Conservation (phyloP, 2,329 filamentous ascomycete species). For the Neonectria magnoliae region DNA sequence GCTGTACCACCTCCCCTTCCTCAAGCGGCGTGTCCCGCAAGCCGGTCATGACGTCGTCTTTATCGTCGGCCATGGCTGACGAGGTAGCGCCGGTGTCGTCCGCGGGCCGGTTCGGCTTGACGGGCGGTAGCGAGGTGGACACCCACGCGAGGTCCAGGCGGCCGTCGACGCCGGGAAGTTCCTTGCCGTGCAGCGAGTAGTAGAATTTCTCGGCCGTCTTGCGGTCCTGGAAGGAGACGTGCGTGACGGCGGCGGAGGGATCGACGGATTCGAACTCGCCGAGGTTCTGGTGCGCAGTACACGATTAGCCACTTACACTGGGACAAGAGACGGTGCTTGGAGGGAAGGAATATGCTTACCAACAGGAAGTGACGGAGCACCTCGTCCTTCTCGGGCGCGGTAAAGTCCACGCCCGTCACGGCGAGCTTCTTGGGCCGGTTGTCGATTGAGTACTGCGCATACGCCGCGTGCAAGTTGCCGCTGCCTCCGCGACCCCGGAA, state of each 20-base stretch:
- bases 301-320: constrained; percentile 8
- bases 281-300: constrained; percentile 57
- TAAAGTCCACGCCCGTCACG: constrained; percentile 71
- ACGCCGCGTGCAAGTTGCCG: constrained; percentile 63
- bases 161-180: constrained; percentile 70
- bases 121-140: constrained; percentile 42
- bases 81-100: constrained; percentile 19
- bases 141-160: constrained; percentile 75
- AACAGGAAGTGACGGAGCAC: constrained; percentile 76
- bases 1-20: constrained; percentile 32
- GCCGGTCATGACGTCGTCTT: constrained; percentile 42
- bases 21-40: constrained; percentile 23
- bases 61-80: constrained; percentile 17
- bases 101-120: constrained; percentile 26
- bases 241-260: constrained; percentile 56
- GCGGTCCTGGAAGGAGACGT: constrained; percentile 73
- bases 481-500: constrained; percentile 55
- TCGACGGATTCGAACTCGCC: constrained; percentile 71
- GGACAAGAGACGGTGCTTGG: not conserved
- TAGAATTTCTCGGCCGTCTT: constrained; percentile 77
- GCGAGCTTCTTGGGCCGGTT: constrained; percentile 77
- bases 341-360: constrained; percentile 54
- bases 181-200: constrained; percentile 64
- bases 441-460: constrained; percentile 75
- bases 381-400: constrained; percentile 71